Conservation (phyloP, 1,284 basidiomycete genomes). For the Pseudozyma pruni region DNA sequence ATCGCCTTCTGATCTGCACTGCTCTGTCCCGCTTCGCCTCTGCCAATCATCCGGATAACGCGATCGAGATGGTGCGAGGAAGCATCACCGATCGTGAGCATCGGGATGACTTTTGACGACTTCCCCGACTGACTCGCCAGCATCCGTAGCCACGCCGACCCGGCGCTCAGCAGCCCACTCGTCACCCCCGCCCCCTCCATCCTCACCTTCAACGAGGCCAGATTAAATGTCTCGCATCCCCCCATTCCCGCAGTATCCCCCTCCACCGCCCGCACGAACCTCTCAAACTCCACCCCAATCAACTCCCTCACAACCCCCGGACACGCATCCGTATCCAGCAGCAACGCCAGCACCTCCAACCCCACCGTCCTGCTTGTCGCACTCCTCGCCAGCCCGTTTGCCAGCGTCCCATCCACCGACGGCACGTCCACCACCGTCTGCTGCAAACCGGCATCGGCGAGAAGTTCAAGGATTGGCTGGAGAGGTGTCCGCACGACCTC, state of each 20-base stretch:
- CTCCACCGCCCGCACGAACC: conserved; percentile 15
- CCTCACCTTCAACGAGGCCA: conserved; percentile 17
- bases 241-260: background rate
- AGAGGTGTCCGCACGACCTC: conserved; percentile 30
- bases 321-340: conserved; percentile 38
- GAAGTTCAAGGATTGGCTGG: conserved; percentile 22
- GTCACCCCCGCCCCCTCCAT: conserved; percentile 28
- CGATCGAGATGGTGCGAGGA: background rate
- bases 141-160: conserved; percentile 10
- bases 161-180: conserved; percentile 11
- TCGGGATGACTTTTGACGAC: conserved; percentile 1
- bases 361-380: conserved; percentile 26
- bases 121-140: background rate
- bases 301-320: conserved; percentile 22
- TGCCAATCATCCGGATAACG: background rate
- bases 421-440: conserved; percentile 23
- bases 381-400: conserved; percentile 27
- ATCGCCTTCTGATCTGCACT: conserved; percentile 23
- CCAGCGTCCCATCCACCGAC: conserved; percentile 25
- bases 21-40: background rate
- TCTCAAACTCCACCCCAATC: conserved; percentile 13
- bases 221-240: conserved; percentile 34
- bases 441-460: conserved; percentile 16
- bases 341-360: conserved; percentile 34
- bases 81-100: background rate